These are phyloP conservation scores for Lithospermum erythrorhizon DNA, from an alignment of 257 asterid genomes.

Conservation along the genomic window DNA sequence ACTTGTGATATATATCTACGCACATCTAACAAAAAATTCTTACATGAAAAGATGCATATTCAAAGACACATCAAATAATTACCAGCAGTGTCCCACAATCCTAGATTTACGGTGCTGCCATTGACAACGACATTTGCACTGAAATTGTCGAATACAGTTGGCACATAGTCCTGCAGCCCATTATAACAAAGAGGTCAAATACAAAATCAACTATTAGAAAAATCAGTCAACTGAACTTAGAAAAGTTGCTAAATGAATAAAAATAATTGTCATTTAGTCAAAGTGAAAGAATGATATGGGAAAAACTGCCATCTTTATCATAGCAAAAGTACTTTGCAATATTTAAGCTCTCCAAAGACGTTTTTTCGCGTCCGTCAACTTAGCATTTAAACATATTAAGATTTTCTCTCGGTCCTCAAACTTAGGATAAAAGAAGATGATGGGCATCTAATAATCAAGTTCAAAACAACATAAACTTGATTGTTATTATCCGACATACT, in stretches of 20 bases:
- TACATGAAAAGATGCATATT: background rate
- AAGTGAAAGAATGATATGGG: background rate
- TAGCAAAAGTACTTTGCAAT: background rate
- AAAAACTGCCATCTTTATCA: background rate
- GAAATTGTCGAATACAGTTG: conserved; percentile 48
- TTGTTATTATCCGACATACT: too few species aligned
- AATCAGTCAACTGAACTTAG: background rate
- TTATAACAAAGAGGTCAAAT: background rate
- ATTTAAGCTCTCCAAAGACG: background rate
- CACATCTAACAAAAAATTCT: background rate
- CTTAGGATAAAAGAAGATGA: background rate
- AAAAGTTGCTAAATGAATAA: background rate
- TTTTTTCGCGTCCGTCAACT: background rate
- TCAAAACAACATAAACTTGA: too few species aligned
- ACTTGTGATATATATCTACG: background rate
- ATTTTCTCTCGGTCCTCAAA: background rate
- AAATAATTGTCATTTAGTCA: background rate
- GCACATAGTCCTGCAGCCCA: conserved; percentile 58
- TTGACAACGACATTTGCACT: conserved; percentile 52
- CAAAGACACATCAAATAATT: conserved; percentile 5
- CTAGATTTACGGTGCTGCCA: conserved; percentile 41
- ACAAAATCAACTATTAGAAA: background rate
- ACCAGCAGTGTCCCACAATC: conserved; percentile 60
- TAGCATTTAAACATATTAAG: background rate
- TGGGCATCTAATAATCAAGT: background rate